These are phyloP conservation scores for Entomortierella beljakovae DNA, from an alignment of 192 early-diverging fungal genomes.

Conservation along the genomic window DNA sequence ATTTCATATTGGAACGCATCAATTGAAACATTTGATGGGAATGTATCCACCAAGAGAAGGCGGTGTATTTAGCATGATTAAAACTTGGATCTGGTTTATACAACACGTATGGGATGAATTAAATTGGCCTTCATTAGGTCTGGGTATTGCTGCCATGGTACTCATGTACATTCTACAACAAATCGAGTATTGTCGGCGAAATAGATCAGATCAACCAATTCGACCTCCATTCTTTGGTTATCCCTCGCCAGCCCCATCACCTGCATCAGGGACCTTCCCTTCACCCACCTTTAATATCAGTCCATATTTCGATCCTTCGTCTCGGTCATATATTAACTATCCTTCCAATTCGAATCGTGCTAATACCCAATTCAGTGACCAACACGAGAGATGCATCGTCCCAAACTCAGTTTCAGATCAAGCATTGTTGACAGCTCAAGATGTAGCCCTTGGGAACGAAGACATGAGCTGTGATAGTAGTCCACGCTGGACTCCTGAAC, in stretches of 20 bases:
- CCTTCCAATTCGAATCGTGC: too few species aligned
- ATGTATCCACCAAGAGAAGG: conserved; percentile 33
- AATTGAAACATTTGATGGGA: conserved; percentile 45
- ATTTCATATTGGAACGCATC: conserved; percentile 51
- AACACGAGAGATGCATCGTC: conserved; percentile 17
- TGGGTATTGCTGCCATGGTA: conserved; percentile 43
- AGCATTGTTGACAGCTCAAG: conserved; percentile 26
- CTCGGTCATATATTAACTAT: too few species aligned
- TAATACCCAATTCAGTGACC: too few species aligned
- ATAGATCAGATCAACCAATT: background rate
- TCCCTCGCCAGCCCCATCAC: background rate
- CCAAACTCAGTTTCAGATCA: conserved; percentile 38
- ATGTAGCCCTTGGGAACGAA: conserved; percentile 21
- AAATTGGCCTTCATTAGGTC: conserved; percentile 24
- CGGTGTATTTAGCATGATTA: conserved; percentile 47
- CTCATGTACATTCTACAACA: conserved; percentile 48
- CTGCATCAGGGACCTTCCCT: background rate
- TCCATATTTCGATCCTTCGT: background rate
- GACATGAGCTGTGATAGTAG: conserved; percentile 13
- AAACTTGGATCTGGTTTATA: conserved; percentile 41
- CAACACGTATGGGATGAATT: conserved; percentile 41
- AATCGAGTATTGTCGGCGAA: conserved; percentile 31
- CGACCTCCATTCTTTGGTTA: background rate
- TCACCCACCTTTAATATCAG: background rate
- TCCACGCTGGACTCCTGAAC: conserved; percentile 4